phyloP scores from a whole-genome alignment of 106 monocot species.

The Allium fistulosum region DNA sequence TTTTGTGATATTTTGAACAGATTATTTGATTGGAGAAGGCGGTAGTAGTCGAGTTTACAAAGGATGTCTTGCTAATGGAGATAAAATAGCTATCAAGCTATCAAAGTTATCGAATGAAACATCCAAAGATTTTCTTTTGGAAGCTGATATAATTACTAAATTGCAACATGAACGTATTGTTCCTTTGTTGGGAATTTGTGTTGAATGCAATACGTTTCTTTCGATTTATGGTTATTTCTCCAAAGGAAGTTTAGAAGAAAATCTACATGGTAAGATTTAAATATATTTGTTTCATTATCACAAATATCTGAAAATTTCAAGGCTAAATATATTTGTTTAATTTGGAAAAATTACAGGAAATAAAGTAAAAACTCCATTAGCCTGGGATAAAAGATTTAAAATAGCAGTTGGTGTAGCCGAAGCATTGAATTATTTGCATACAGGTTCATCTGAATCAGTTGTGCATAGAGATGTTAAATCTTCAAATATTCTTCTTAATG shows the following conservation, averaged over 20 bases:
- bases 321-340: not conserved
- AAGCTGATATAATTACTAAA: constrained; percentile 67
- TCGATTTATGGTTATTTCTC: constrained; percentile 64
- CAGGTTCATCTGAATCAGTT: constrained; percentile 26
- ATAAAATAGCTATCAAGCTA: constrained; percentile 62
- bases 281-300: not conserved
- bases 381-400: constrained; percentile 72
- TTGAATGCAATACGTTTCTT: constrained; percentile 44
- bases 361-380: constrained; percentile 24
- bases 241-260: constrained; percentile 80
- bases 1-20: constrained; percentile 16
- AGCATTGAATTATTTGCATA: constrained; percentile 63
- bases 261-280: constrained; percentile 50
- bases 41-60: constrained; percentile 73
- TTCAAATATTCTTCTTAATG: constrained; percentile 79
- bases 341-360: constrained; percentile 27
- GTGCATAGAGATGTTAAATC: constrained; percentile 97
- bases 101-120: constrained; percentile 45
- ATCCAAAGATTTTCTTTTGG: constrained; percentile 49
- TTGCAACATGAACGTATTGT: constrained; percentile 54
- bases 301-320: not conserved
- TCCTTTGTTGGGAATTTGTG: constrained; percentile 56
- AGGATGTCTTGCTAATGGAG: constrained; percentile 51
- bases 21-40: constrained; percentile 91
- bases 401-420: constrained; percentile 67